These are phyloP conservation scores for Penicillium tannophilum DNA, from an alignment of 495 filamentous ascomycete species.

Conservation along the genomic window DNA sequence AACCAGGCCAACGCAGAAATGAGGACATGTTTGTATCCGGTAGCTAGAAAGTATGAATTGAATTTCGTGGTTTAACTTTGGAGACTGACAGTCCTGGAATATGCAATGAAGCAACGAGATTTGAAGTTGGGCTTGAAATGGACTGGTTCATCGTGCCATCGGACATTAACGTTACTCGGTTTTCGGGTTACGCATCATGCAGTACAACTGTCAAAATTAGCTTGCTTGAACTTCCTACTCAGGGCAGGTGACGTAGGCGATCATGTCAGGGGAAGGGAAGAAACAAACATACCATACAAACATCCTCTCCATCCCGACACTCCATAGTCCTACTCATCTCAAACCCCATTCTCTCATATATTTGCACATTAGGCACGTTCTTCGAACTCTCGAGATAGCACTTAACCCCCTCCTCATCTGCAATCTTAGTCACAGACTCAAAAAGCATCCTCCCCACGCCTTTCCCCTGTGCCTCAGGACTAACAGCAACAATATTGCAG, in stretches of 20 bases:
- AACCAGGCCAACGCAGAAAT: conserved; percentile 22
- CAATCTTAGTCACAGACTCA: conserved; percentile 54
- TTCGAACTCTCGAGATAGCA: conserved; percentile 67
- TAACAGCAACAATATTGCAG: conserved; percentile 68
- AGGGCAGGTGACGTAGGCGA: too few relatives aligned
- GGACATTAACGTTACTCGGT: conserved; percentile 9
- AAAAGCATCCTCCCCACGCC: conserved; percentile 61
- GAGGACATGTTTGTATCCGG: conserved; percentile 10
- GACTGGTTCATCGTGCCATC: neutral
- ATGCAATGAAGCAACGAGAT: neutral
- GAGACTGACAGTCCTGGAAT: neutral
- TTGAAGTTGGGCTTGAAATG: neutral
- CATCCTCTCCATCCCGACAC: conserved; percentile 57
- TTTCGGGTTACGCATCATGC: conserved; percentile 36
- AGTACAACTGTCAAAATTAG: conserved; percentile 30
- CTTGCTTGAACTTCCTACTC: neutral
- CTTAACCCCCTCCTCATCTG: conserved; percentile 57
- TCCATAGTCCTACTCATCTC: conserved; percentile 60
- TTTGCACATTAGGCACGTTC: conserved; percentile 62
- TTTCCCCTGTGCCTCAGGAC: conserved; percentile 57
- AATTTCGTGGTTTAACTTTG: neutral
- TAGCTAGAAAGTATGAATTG: neutral
- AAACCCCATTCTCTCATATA: conserved; percentile 67
- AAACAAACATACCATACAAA: conserved; percentile 32
- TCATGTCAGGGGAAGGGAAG: neutral